Conservation (phyloP, 257 asterid species). For the Cynanchum wilfordii region DNA sequence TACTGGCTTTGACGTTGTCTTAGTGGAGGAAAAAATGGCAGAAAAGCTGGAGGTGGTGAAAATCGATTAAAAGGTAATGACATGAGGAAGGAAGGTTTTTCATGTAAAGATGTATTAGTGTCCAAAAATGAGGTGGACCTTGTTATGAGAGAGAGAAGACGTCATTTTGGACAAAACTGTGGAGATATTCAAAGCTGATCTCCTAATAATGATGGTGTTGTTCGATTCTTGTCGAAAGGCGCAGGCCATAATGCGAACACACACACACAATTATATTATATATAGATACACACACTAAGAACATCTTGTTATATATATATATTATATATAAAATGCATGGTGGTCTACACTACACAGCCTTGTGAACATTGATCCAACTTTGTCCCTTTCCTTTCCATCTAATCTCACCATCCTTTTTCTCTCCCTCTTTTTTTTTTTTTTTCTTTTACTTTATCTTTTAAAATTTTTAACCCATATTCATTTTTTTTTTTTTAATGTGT, state of each 20-base stretch:
- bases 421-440: no score
- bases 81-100: conserved; percentile 22
- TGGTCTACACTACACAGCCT: background rate
- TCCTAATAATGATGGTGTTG: conserved; percentile 44
- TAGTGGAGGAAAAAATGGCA: conserved; percentile 32
- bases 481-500: no score
- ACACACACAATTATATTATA: no score
- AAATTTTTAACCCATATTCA: no score
- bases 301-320: background rate
- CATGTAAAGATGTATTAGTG: conserved; percentile 25
- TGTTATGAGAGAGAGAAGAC: conserved; percentile 8
- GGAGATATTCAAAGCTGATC: conserved; percentile 30
- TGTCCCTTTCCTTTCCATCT: background rate
- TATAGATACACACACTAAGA: background rate
- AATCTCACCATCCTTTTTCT: no score
- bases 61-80: conserved; percentile 27
- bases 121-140: conserved; percentile 34
- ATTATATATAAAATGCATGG: background rate
- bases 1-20: conserved; percentile 9
- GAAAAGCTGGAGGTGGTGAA: conserved; percentile 26
- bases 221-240: conserved; percentile 34
- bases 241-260: conserved; percentile 14
- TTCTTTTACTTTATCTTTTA: no score
- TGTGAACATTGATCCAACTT: background rate
- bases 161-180: conserved; percentile 13